Evolutionary conservation across 805 yeast species (phyloP), one percentile per base, ranked within the genome.

Genomic region (Candida argentea): DNA sequence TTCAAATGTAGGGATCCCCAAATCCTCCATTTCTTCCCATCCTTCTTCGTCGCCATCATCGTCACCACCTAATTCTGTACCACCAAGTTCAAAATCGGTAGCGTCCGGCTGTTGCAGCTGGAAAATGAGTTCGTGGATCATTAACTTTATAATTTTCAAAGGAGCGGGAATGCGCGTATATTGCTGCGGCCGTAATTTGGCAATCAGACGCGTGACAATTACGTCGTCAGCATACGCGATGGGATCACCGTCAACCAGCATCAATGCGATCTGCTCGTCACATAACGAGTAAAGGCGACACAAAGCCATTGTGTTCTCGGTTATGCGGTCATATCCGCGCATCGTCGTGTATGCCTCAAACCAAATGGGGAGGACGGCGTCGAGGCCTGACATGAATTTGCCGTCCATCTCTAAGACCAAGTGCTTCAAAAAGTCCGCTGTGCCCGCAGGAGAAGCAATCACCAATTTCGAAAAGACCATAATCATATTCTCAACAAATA

Each of bases 141-240:
- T 64, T 14, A 87, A 54, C 43, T 79, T 80, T 26, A 85, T 46
- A 14, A 89, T 84, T 45, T 84, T 86, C 23, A 65, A 62, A 10
- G 78, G 69, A 1, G 84, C 82, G 0, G 87, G 61, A 2, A 86
- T 63, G 43, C 68, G 73, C 0, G 81, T 72, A 40, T 67, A 84
- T 39, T 64, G 52, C 28, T 72, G 67, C 0, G 82, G 80, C 67
- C 75, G 64, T 10, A 53, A 52, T 40, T 70, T 75, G 3, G 93
- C 73, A 78, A 77, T 81, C 0, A 95, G 83, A 44, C 97, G 70
- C 0, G 97, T 89, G 4, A 84, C 57, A 20, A 89, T 86, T n/a
- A 71, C 40, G 31, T 74, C 80, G 0, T 69, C 66, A 10, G 63
- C 61, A 42, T 74, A 67, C 3, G 81, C 76, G 16, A 80, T 55